These are phyloP conservation scores for Fusarium duplospermum DNA, from an alignment of 2,329 filamentous ascomycete genomes.

Conservation along the genomic window DNA sequence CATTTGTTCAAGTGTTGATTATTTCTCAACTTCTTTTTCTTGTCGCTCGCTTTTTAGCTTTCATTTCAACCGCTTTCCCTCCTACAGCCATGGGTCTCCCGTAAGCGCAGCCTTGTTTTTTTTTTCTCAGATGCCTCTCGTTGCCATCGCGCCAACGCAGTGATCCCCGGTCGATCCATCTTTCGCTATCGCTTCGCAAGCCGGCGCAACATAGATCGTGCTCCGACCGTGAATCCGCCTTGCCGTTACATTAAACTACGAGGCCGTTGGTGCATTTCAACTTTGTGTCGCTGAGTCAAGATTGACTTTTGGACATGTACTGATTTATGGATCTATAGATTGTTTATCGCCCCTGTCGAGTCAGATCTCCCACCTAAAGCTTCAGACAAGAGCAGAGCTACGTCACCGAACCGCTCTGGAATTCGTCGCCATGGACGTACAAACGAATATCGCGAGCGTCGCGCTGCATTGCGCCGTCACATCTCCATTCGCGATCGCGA, in stretches of 20 bases:
- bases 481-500: conserved; percentile 40
- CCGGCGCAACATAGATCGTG: conserved; percentile 32
- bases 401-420: conserved; percentile 52
- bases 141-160: conserved; percentile 36
- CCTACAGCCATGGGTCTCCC: conserved; percentile 57
- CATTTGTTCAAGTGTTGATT: neutral
- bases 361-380: conserved; percentile 55
- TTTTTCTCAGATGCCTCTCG: conserved; percentile 10
- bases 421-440: conserved; percentile 53
- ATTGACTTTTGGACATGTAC: conserved; percentile 16
- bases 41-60: conserved; percentile 26
- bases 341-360: conserved; percentile 60
- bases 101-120: conserved; percentile 53
- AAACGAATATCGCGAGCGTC: conserved; percentile 47
- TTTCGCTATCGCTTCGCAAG: conserved; percentile 32
- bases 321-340: conserved; percentile 45
- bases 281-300: conserved; percentile 21
- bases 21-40: conserved; percentile 3
- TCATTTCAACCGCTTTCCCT: neutral
- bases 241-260: conserved; percentile 14
- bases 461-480: conserved; percentile 45
- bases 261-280: conserved; percentile 21
- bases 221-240: conserved; percentile 27
- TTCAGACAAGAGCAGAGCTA: conserved; percentile 44
- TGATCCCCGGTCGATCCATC: conserved; percentile 40